Evolutionary conservation across 768 basidiomycete genomes (phyloP).

Genomic region (Mycena sanguinolenta): DNA sequence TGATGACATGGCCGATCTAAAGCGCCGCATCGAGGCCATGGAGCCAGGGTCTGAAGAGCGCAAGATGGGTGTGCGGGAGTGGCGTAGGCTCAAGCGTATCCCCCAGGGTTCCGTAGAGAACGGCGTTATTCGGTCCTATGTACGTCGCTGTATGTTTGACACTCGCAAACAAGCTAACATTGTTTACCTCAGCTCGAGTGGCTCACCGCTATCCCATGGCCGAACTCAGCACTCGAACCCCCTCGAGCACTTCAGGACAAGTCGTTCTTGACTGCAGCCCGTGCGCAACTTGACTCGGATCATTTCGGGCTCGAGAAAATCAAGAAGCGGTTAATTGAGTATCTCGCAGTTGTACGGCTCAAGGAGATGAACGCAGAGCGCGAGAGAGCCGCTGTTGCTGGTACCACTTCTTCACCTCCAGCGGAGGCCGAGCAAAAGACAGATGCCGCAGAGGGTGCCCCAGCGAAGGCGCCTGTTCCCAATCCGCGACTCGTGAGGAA

Average conservation of each 20-base stretch:
- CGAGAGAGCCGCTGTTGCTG: constrained; percentile 36
- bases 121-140: constrained; percentile 88
- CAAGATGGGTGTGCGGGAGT: constrained; percentile 86
- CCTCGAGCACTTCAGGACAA: constrained; percentile 56
- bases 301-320: constrained; percentile 95
- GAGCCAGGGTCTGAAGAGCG: constrained; percentile 82
- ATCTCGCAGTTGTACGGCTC: constrained; percentile 86
- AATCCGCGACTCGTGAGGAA: constrained; percentile 43
- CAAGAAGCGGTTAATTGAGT: constrained; percentile 92
- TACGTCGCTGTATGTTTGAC: constrained; percentile 51
- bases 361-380: constrained; percentile 61
- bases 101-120: constrained; percentile 92
- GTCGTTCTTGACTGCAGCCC: constrained; percentile 77
- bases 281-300: constrained; percentile 86
- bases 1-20: constrained; percentile 82
- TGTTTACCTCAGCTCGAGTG: constrained; percentile 80
- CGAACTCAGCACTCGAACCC: constrained; percentile 54
- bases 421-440: constrained; percentile 28
- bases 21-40: constrained; percentile 81
- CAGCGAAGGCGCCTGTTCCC: constrained; percentile 6
- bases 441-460: background rate
- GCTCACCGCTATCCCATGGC: constrained; percentile 90
- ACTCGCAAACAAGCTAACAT: constrained; percentile 31
- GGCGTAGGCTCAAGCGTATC: constrained; percentile 87
- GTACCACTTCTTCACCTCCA: background rate